Evolutionary conservation across 768 basidiomycete species (phyloP), one percentile per base, ranked within the genome.

Genomic region (Rhizopogon vinicolor): DNA sequence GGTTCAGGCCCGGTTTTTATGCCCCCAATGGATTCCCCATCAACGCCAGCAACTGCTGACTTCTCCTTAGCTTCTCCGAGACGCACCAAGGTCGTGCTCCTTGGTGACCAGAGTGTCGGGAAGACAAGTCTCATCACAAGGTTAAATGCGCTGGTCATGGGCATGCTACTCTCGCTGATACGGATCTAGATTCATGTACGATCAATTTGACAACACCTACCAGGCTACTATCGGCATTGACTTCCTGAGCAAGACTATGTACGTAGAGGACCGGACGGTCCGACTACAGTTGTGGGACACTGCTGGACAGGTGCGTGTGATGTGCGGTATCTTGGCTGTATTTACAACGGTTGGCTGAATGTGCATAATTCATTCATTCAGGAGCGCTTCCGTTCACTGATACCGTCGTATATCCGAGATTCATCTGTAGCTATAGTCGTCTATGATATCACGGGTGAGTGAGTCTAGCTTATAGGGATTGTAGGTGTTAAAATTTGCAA

Each of bases 171-270:
- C 14, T 3, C 19, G 7, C 52, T 58, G 45, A 48, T 40, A 12
- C 44, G 18, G 22, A 16, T 28, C 35, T 62, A 95, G 92, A 74
- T 91, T 91, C 70, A 95, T 98, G 97, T 99, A 99, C 71, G 97
- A 99, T 74, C 98, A 97, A 1, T 99, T 99, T 72, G 97, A 99
- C 79, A 98, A 98, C 72, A 98, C 96, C 43, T 99, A 99, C 72
- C 92, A 93, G 69, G 93, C 93, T 18, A 96, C 93, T 9, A 96
- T 96, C 68, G 93, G 96, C 55, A 99, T 99, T 73, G 97, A 99
- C 76, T 99, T 99, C 71, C 78, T 99, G 74, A 96, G 93, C 76
- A 99, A 99, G 80, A 98, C 97, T 0, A 96, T 99, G 93, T 99
- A 99, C 73, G 81, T 98, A 55, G 97, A 99, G 68, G 97, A 99